These are phyloP conservation scores for Aspergillus sp. DNA, from an alignment of 2,329 filamentous ascomycete genomes.

Conservation along the genomic window DNA sequence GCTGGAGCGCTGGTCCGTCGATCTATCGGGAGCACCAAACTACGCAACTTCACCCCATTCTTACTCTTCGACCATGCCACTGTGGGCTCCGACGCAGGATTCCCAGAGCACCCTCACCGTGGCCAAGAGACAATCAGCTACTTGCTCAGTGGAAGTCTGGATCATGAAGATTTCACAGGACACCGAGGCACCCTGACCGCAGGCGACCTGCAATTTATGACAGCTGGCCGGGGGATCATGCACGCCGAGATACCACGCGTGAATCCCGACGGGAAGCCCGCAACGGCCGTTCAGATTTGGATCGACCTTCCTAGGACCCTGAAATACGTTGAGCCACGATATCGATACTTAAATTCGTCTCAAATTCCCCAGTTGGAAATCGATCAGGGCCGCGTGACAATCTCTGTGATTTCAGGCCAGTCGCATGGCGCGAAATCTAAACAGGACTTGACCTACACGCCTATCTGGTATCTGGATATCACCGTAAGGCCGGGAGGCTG, in stretches of 20 bases:
- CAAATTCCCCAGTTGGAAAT: conserved; percentile 73
- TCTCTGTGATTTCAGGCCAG: conserved; percentile 89
- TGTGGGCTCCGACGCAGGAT: conserved; percentile 74
- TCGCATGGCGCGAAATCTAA: conserved; percentile 80
- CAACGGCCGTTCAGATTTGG: conserved; percentile 91
- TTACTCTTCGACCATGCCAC: conserved; percentile 95
- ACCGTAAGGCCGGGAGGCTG: conserved; percentile 73
- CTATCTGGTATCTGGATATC: conserved; percentile 91
- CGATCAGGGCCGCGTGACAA: conserved; percentile 68
- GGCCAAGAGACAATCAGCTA: conserved; percentile 92
- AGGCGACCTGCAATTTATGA: conserved; percentile 97
- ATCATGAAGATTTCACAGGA: conserved; percentile 90
- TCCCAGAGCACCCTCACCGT: conserved; percentile 79
- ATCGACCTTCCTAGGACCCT: conserved; percentile 79
- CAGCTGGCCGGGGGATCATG: conserved; percentile 83
- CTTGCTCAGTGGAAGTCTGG: conserved; percentile 75
- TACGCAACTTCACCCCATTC: conserved; percentile 87
- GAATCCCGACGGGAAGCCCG: conserved; percentile 68
- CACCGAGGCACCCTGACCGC: conserved; percentile 76
- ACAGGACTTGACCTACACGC: conserved; percentile 89
- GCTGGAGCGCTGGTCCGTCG: conserved; percentile 81
- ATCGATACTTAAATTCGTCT: conserved; percentile 72
- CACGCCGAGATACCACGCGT: conserved; percentile 92
- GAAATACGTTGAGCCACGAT: conserved; percentile 86
- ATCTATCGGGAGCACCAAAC: conserved; percentile 75